Percentiles rank a stretch among this genome's conserved stretches.
Conservation (phyloP, 2,329 filamentous ascomycete species). For the Phaeoacremonium minimum region DNA sequence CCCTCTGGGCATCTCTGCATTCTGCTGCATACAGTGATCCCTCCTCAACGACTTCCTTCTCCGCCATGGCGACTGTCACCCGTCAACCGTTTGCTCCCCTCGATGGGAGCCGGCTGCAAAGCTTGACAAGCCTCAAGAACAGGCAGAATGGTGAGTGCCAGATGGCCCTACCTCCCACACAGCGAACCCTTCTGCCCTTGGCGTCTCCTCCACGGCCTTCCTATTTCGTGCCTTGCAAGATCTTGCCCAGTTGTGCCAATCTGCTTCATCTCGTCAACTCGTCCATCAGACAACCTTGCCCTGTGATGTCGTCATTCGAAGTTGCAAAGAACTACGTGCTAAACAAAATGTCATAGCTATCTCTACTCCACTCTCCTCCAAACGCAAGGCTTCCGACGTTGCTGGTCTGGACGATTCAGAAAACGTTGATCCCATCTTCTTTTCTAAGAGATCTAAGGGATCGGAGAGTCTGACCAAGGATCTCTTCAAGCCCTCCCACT, state of each 20-base stretch:
- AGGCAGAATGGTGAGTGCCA: slow-evolving; percentile 62
- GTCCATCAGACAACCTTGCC: neutral
- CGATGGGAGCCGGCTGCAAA: slow-evolving; percentile 64
- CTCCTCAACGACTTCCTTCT: slow-evolving; percentile 7
- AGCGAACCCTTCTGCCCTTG: neutral
- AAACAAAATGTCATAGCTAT: slow-evolving; percentile 32
- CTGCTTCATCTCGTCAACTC: too few species aligned
- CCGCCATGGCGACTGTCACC: slow-evolving; percentile 48
- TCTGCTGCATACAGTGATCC: neutral
- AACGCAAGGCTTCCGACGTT: slow-evolving; percentile 53
- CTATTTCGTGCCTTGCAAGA: neutral
- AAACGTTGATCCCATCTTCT: slow-evolving; percentile 56
- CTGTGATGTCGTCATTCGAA: neutral
- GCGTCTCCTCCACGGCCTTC: neutral
- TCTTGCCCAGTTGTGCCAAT: too few species aligned
- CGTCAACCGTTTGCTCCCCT: slow-evolving; percentile 75
- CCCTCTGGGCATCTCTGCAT: neutral
- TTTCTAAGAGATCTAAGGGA: slow-evolving; percentile 57
- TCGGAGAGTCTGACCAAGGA: slow-evolving; percentile 36
- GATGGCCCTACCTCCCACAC: neutral
- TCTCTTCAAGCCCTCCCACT: slow-evolving; percentile 42
- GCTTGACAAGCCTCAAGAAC: slow-evolving; percentile 72
- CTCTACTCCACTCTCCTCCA: slow-evolving; percentile 33
- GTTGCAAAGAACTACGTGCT: slow-evolving; percentile 11
- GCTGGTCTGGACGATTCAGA: slow-evolving; percentile 50